Evolutionary conservation across 345 rosid genomes (phyloP).

Genomic region (Lumnitzera racemosa): DNA sequence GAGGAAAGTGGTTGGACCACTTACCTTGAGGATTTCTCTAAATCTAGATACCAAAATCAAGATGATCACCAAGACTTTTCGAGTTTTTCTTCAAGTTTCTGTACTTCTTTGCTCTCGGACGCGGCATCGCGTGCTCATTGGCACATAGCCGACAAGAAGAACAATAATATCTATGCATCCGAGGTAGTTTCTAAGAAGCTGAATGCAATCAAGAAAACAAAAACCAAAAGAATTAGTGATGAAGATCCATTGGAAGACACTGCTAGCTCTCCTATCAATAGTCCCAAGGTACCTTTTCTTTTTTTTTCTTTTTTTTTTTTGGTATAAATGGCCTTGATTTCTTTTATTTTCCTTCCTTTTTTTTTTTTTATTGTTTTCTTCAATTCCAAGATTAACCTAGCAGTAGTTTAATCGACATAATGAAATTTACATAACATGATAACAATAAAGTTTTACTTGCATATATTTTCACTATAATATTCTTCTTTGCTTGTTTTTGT

Average conservation of each 20-base stretch:
- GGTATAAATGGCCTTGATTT: neutral
- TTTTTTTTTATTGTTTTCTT: too few relatives aligned
- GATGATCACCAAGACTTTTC: conserved; percentile 24
- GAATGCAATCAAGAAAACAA: conserved; percentile 35
- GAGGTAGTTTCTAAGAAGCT: conserved; percentile 25
- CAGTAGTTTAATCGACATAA: too few relatives aligned
- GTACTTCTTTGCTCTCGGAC: conserved; percentile 56
- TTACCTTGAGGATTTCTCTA: conserved; percentile 62
- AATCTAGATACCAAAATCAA: conserved; percentile 9
- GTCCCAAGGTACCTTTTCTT: conserved; percentile 50
- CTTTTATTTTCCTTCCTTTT: neutral
- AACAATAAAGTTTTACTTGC: too few relatives aligned
- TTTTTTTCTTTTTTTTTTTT: neutral
- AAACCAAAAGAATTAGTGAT: conserved; percentile 35
- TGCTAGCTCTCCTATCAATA: conserved; percentile 80
- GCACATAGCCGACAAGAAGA: conserved; percentile 17
- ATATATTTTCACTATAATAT: too few relatives aligned
- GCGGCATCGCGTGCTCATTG: conserved; percentile 54
- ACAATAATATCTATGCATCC: neutral
- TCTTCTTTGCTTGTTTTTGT: too few relatives aligned
- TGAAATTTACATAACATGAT: too few relatives aligned
- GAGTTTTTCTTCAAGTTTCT: conserved; percentile 32
- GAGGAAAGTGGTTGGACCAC: conserved; percentile 95
- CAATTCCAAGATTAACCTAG: too few relatives aligned
- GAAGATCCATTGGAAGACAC: conserved; percentile 91